Conservation (phyloP, 768 basidiomycete species). For the Hirschioporus abietinus region DNA sequence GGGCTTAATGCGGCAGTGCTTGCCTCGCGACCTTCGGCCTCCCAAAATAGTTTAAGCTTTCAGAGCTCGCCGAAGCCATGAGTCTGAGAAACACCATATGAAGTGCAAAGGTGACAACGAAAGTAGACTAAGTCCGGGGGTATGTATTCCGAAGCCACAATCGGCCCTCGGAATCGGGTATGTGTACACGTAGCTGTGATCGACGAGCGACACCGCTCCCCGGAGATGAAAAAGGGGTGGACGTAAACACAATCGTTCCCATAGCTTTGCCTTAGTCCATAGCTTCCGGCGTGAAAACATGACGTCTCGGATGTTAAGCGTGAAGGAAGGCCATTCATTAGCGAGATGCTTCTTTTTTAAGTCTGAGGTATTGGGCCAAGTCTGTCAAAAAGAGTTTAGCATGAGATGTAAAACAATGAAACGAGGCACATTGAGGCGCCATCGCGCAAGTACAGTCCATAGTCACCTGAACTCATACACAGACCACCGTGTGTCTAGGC, state of each 20-base stretch:
- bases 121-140: neutral
- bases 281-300: neutral
- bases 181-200: neutral
- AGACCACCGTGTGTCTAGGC: neutral
- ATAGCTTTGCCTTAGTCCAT: neutral
- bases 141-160: neutral
- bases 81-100: neutral
- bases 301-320: neutral
- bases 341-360: neutral
- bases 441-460: neutral
- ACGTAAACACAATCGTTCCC: neutral
- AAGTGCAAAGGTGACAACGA: neutral
- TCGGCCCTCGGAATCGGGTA: neutral
- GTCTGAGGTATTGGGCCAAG: neutral
- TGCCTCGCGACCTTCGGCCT: neutral
- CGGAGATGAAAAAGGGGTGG: neutral
- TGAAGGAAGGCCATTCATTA: neutral
- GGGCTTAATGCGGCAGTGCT: neutral
- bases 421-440: neutral
- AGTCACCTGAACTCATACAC: neutral
- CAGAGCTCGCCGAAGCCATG: neutral
- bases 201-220: neutral
- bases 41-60: conserved; percentile 1
- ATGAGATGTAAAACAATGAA: neutral
- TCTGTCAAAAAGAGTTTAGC: neutral